Base-by-base conservation (phyloP, 805 yeast genomes). In the Metschnikowia gelsemii region DNA sequence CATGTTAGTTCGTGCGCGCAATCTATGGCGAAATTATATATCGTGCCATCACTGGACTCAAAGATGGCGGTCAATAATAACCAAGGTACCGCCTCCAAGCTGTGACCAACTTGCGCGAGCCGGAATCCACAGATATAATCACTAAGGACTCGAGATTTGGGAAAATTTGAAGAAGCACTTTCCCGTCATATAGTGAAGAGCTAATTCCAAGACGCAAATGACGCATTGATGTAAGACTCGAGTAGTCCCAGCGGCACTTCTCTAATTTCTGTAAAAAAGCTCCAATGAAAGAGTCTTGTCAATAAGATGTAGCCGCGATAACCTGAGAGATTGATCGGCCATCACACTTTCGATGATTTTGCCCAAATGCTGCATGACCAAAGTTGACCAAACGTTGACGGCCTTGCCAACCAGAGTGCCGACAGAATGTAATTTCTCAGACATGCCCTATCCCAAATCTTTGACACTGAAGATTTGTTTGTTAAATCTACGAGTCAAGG, bases 321-420 rank as follows among this genome's bases (percentile, higher is more conserved):
- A 42, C 3, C 41, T 45, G 14, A 63, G 40, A 17, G 54, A 49
- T 20, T 56, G 53, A 12, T 60, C 61, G 2, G 49, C 36, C 20
- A 66, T 47, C 5, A 68, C 21, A 5, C 39, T 35, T 11, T 65
- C 66, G 16, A 68, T 27, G 1, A 66, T 58, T 24, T 51, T 56
- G 20, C 46, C 47, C 30, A 68, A 54, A 14, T 66, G 63, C 2
- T 29, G 38, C 5, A 40, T 27, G 20, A 57, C 59, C 19, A 46
- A 33, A 0, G 66, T 48, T 3, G 58, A 50, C 35, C 60, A 43
- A 8, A 60, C 31, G 31, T 55, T 48, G n/a, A 65, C n/a, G n/a
- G n/a, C n/a, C n/a, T n/a, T n/a, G n/a, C n/a, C n/a, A n/a, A n/a
- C n/a, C n/a, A n/a, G n/a, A n/a, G n/a, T n/a, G n/a, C n/a, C n/a